Conservation (phyloP, 1,139 yeast genomes). For the Pichia kudriavzevii region DNA sequence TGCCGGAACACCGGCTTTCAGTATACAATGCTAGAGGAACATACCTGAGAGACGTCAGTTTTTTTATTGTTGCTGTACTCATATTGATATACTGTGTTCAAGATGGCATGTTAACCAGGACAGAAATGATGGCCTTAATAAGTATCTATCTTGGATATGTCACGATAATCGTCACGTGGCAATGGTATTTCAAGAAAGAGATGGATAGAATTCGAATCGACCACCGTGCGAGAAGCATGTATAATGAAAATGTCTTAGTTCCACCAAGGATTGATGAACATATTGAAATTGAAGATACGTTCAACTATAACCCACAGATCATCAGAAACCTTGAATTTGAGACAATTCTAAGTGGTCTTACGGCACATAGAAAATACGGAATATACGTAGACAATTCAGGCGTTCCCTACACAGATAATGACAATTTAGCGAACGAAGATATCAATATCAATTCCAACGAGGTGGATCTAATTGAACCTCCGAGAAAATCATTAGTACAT, state of each 20-base stretch:
- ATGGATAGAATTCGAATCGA: constrained; percentile 8
- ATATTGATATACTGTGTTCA: constrained; percentile 37
- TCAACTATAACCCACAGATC: constrained; percentile 23
- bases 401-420: constrained; percentile 14
- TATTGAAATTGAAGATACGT: constrained; percentile 23
- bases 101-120: constrained; percentile 38
- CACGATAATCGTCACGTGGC: constrained; percentile 37
- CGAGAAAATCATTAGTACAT: constrained; percentile 9
- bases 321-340: constrained; percentile 24
- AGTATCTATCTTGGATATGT: constrained; percentile 50
- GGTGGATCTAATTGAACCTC: constrained; percentile 10
- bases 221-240: constrained; percentile 20
- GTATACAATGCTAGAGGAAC: constrained; percentile 23
- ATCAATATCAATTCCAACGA: constrained; percentile 13
- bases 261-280: constrained; percentile 17
- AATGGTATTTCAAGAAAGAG: constrained; percentile 23
- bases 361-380: constrained; percentile 17
- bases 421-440: constrained; percentile 1
- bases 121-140: constrained; percentile 44
- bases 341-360: constrained; percentile 19
- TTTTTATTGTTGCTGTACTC: constrained; percentile 41
- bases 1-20: constrained; percentile 7
- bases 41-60: constrained; percentile 49
- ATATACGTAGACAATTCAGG: constrained; percentile 2
- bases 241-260: constrained; percentile 18